Evolutionary conservation across 2,329 filamentous ascomycete genomes (phyloP), one percentile per base, ranked within the genome.

Genomic region (Phaeosphaeriaceae sp.): DNA sequence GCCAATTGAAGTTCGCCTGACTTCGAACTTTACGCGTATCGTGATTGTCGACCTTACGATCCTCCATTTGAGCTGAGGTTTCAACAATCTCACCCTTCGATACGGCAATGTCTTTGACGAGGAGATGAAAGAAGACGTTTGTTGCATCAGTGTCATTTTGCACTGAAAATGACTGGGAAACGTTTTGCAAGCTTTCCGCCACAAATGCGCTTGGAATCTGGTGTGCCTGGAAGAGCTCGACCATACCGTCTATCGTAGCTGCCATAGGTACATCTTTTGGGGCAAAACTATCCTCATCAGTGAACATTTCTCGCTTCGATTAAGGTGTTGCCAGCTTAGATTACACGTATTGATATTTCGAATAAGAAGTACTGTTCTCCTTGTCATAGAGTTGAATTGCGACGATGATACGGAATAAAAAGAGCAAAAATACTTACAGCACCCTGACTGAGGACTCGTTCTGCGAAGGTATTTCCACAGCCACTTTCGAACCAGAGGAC

Each of bases 51-150:
- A n/a, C n/a, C n/a, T n/a, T n/a, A n/a, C n/a, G n/a, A n/a, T n/a
- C 7, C 31, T 36, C 31, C 31, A 36, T 22, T 31, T 54, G 50
- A n/a, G 56, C 57, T 54, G 50, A n/a, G 56, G 56, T 31, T 36
- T 36, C 31, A 19, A 44, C 41, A 20, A 61, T 65, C 9, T 51
- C 52, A 7, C 56, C 51, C 6, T 60, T 40, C 2, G 50, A n/a
- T 3, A 64, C 22, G n/a, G 51, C 55, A 15, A 73, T 45, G 21
- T 66, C 62, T 27, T 73, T 73, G 27, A 62, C 67, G n/a, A 76
- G 59, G 27, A 72, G 65, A 47, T 76, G 72, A 27, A 74, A 73
- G 70, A 71, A 75, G 1, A 67, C 53, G 22, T 61, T 66, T 6
- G 49, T 51, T 5, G 63, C 63, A 44, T 67, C 55, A 1, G 54